Evolutionary conservation across 148 eudicot genomes (phyloP), one percentile per base, ranked within the genome.

Genomic region (Limonium bicolor): DNA sequence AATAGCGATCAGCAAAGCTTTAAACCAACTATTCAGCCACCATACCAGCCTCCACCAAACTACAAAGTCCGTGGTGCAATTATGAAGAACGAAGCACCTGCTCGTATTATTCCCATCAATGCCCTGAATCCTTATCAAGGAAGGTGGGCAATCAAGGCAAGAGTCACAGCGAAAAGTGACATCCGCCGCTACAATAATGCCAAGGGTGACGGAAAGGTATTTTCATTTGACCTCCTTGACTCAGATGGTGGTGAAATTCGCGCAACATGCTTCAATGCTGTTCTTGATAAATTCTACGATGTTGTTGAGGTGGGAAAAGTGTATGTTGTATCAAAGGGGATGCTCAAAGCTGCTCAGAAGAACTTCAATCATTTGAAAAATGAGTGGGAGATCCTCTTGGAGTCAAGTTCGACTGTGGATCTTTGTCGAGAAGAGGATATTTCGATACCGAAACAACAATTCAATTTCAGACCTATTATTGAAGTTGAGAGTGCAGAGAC

Each of bases 91-190:
- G 99, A 92, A 43, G 99, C 99, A 36, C 94, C 99, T 3, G 88
- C 99, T 17, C 83, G 94, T 30, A 67, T 85, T 30, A 77, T 92
- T 49, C 95, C 99, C 26, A 92, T 92, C 50, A 68, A 85, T 51
- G 95, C 95, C 20, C 56, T 92, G 64, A 92, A 85, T 70, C 99
- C 99, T 57, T 92, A 92, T 53, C 99, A 92, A 48, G 99, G 99
- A 16, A 85, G 99, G 11, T 92, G 95, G 99, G 95, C 99, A 40
- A 78, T 92, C 34, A 92, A 92, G 56, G 95, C 99, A 34, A 79
- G 99, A 61, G 95, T 92, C 34, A 92, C 99, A 47, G 82, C 99
- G 6, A 92, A 92, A 66, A 94, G 94, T 16, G 86, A 92, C 34
- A 68, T 92, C 18, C 93, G 95, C 0, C 87, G 95, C 25, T 92